phyloP scores from a whole-genome alignment of 177 flowering plant species.

The Telopea speciosissima region DNA sequence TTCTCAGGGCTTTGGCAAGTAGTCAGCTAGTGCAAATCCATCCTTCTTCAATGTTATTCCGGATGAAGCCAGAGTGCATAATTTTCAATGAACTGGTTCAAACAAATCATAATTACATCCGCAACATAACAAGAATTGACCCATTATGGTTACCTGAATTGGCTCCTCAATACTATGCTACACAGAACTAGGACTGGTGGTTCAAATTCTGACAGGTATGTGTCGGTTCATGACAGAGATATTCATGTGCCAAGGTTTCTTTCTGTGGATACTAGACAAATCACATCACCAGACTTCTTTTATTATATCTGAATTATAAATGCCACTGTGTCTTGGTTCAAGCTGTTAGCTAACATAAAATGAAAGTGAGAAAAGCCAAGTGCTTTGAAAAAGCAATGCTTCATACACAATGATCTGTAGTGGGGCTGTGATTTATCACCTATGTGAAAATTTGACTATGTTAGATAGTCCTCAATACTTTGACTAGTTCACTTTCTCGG shows the following conservation, averaged over 20 bases:
- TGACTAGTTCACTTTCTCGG: too few species aligned
- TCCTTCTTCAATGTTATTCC: slow-evolving; percentile 76
- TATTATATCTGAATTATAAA: not conserved
- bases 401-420: not conserved
- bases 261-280: not conserved
- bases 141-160: slow-evolving; percentile 79
- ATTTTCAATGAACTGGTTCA: slow-evolving; percentile 74
- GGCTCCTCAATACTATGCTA: slow-evolving; percentile 74
- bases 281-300: not conserved
- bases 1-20: slow-evolving; percentile 64
- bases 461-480: not conserved
- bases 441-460: too few species aligned
- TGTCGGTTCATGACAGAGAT: not conserved
- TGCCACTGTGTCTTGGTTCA: not conserved
- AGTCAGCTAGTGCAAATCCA: slow-evolving; percentile 74
- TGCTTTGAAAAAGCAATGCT: not conserved
- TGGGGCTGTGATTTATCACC: not conserved
- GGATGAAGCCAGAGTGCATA: slow-evolving; percentile 71
- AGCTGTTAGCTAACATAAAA: not conserved
- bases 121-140: slow-evolving; percentile 70
- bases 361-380: not conserved
- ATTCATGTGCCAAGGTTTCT: not conserved
- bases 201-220: slow-evolving; percentile 9
- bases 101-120: slow-evolving; percentile 68
- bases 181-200: slow-evolving; percentile 27